These are phyloP conservation scores for Lodderomyces beijingensis DNA, from an alignment of 1,139 yeast genomes.

Conservation along the genomic window DNA sequence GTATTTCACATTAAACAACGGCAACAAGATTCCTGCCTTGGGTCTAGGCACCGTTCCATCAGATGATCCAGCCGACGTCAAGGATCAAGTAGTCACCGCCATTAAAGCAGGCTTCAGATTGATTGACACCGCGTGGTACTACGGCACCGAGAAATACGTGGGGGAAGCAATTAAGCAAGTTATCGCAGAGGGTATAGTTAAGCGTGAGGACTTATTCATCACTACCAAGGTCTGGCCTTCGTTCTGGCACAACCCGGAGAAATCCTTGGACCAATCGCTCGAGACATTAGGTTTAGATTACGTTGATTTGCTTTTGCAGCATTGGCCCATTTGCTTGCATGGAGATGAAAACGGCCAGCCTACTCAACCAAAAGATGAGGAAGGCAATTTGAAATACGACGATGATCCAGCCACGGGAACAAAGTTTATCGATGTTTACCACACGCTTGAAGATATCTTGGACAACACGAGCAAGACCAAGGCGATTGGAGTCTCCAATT, in stretches of 20 bases:
- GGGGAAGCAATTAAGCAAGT: conserved; percentile 50
- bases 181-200: conserved; percentile 43
- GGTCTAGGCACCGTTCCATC: conserved; percentile 40
- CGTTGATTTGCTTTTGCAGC: conserved; percentile 56
- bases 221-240: conserved; percentile 61
- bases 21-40: conserved; percentile 32
- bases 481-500: conserved; percentile 33
- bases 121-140: conserved; percentile 44
- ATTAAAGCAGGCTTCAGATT: conserved; percentile 39
- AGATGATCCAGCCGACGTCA: conserved; percentile 29
- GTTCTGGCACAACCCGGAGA: conserved; percentile 32
- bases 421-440: conserved; percentile 44
- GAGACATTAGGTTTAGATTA: conserved; percentile 47
- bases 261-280: conserved; percentile 33
- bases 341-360: conserved; percentile 39
- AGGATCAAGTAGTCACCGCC: conserved; percentile 35
- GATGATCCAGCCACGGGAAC: conserved; percentile 37
- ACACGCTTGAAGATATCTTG: conserved; percentile 41
- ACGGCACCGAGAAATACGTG: conserved; percentile 46
- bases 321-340: conserved; percentile 51
- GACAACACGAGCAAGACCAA: conserved; percentile 25
- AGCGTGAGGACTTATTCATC: conserved; percentile 54
- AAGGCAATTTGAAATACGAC: conserved; percentile 41
- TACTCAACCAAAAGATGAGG: conserved; percentile 28
- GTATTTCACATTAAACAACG: conserved; percentile 25